phyloP scores from a whole-genome alignment of 2,329 filamentous ascomycete genomes.

The Cytospora leucostoma region DNA sequence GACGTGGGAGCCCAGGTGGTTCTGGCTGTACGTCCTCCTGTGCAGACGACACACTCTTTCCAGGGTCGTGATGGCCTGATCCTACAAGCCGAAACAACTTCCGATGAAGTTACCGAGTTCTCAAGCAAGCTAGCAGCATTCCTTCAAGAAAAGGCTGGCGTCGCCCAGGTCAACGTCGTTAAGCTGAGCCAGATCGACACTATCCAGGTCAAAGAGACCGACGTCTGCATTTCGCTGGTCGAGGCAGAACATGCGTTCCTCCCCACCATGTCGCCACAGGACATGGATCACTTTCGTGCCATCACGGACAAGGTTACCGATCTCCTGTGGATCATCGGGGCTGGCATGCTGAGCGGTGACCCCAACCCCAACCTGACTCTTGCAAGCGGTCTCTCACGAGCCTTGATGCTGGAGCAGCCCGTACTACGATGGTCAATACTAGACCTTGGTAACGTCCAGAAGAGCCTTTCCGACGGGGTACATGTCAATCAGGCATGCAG shows the following conservation, averaged over 20 bases:
- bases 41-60: too few species aligned
- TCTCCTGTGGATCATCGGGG: constrained; percentile 28
- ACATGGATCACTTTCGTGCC: constrained; percentile 13
- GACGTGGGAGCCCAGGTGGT: too few species aligned
- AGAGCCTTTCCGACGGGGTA: not conserved
- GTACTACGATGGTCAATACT: constrained; percentile 18
- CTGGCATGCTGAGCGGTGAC: constrained; percentile 9
- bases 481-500: not conserved
- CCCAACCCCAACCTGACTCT: constrained; percentile 27
- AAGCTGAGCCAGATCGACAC: too few species aligned
- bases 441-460: constrained; percentile 21
- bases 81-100: too few species aligned
- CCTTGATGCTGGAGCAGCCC: constrained; percentile 30
- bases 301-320: constrained; percentile 25
- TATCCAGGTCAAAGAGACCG: too few species aligned
- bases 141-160: too few species aligned
- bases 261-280: not conserved
- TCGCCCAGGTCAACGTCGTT: too few species aligned
- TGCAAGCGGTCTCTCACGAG: constrained; percentile 26
- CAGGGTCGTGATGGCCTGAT: too few species aligned
- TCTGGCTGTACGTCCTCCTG: too few species aligned
- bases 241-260: not conserved
- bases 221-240: not conserved
- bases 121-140: too few species aligned
- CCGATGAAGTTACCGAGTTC: too few species aligned